Percentiles rank a stretch among this genome's conserved stretches.
These are phyloP conservation scores for Wickerhamiella parazyma DNA, from an alignment of 805 yeast genomes.

Conservation along the genomic window DNA sequence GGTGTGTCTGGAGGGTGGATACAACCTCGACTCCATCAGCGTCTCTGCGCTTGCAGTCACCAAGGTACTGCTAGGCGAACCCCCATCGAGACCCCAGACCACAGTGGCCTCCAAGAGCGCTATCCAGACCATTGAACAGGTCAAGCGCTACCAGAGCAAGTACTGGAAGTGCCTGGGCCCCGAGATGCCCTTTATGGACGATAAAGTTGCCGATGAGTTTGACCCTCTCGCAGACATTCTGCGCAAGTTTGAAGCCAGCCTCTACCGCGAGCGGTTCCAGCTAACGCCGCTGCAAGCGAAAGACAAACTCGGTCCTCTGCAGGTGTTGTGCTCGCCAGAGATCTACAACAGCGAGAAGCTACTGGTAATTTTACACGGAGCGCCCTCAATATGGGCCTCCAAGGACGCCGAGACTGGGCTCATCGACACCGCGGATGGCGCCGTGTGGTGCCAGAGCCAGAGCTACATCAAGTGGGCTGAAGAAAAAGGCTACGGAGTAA, in stretches of 20 bases:
- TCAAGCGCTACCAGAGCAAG: constrained; percentile 61
- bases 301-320: constrained; percentile 52
- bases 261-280: constrained; percentile 37
- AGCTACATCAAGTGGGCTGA: constrained; percentile 56
- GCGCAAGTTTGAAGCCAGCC: constrained; percentile 50
- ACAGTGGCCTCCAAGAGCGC: constrained; percentile 63
- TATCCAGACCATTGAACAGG: constrained; percentile 67
- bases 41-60: constrained; percentile 85
- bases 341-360: constrained; percentile 47
- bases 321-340: constrained; percentile 54
- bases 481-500: constrained; percentile 52
- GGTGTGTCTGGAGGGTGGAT: constrained; percentile 93
- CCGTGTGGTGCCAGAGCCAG: constrained; percentile 61
- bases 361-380: constrained; percentile 69
- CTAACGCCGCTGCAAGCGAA: constrained; percentile 49
- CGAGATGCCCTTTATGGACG: constrained; percentile 12
- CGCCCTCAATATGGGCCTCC: constrained; percentile 86
- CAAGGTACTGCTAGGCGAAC: constrained; percentile 83
- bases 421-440: constrained; percentile 57
- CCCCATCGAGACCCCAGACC: constrained; percentile 61
- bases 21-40: constrained; percentile 81
- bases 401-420: constrained; percentile 67
- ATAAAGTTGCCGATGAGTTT: not conserved
- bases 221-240: constrained; percentile 51
- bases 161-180: constrained; percentile 74